Evolutionary conservation across 2,329 filamentous ascomycete species (phyloP).

Genomic region (Pestalotiopsis sp.): DNA sequence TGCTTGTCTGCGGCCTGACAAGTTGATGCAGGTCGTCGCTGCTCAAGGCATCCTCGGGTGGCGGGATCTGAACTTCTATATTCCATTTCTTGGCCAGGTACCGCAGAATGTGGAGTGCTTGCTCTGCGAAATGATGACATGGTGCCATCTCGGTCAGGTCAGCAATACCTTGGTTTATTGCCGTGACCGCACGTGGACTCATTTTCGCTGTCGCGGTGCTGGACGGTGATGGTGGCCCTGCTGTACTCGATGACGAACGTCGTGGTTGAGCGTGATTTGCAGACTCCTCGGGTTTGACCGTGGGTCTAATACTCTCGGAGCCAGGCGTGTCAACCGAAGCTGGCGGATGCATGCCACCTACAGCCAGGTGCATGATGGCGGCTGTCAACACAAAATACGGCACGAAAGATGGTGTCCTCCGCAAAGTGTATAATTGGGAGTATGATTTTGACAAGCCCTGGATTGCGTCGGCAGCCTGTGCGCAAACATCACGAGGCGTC

Average conservation of each 20-base stretch:
- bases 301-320: slow-evolving; percentile 23
- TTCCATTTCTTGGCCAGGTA: slow-evolving; percentile 63
- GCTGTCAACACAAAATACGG: slow-evolving; percentile 65
- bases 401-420: slow-evolving; percentile 63
- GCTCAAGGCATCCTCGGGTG: slow-evolving; percentile 28
- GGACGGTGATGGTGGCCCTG: slow-evolving; percentile 20
- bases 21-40: slow-evolving; percentile 41
- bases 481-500: slow-evolving; percentile 67
- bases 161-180: slow-evolving; percentile 56
- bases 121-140: slow-evolving; percentile 63
- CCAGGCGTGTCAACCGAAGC: slow-evolving; percentile 23
- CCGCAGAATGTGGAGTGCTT: slow-evolving; percentile 61
- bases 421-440: slow-evolving; percentile 60
- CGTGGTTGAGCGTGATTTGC: slow-evolving; percentile 8
- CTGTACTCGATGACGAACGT: slow-evolving; percentile 9
- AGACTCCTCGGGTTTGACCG: slow-evolving; percentile 21
- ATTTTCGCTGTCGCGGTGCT: slow-evolving; percentile 30
- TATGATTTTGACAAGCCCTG: slow-evolving; percentile 59
- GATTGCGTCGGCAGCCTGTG: slow-evolving; percentile 62
- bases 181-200: slow-evolving; percentile 44
- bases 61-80: slow-evolving; percentile 51
- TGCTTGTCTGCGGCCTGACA: slow-evolving; percentile 51
- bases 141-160: slow-evolving; percentile 64
- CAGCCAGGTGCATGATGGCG: slow-evolving; percentile 62
- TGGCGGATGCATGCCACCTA: slow-evolving; percentile 42